Base-by-base conservation (phyloP, 371 early-diverging fungal species). In the Smittium mucronatum region DNA sequence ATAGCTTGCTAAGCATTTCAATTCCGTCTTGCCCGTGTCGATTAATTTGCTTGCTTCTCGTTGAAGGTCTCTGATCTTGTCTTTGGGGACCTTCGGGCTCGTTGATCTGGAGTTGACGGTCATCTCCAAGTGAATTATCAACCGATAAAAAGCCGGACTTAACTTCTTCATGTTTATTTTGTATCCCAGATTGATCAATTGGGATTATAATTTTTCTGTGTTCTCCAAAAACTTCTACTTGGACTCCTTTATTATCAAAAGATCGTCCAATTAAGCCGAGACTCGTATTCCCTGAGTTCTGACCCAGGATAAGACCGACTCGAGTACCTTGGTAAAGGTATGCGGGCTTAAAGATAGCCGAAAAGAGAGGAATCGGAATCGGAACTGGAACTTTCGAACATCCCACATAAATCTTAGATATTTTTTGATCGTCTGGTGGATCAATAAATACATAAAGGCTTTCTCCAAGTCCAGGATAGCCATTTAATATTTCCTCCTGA, bases 321-420 rank as follows among this genome's bases (percentile, higher is more conserved):
- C 71, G 25, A 81, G 71, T 28, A 80, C 68, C 61, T 75, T 76
- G 5, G 82, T 82, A 59, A 84, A 83, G 17, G 76, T 75, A 2
- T 69, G 70, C 0, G 81, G 81, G 1, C 78, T 75, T 29, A 79
- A 73, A 0, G 81, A 75, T 0, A 84, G 75, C 1, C 81, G 82
- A 66, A 84, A 84, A 0, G 81, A 75, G 29, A 77, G 65, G 0
- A 78, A 75, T 1, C 71, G 69, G 0, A 78, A 75, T 1, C 71
- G 69, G 73, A 76, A 84, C 70, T 80, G 82, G 72, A 80, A 83
- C 26, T 72, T 70, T 31, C 76, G 70, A 25, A 75, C 76, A 31
- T 80, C 72, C 76, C 81, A 83, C n/a, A 70, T 58, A 60, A 82
- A 81, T 36, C 77, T 81, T 16, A 83, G 76, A 69, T 72, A 81